A percentile compares a stretch with the other conserved stretches of the same genome.
phyloP scores from a whole-genome alignment of 176 grass and related monocot genomes.

The Carex parvula region DNA sequence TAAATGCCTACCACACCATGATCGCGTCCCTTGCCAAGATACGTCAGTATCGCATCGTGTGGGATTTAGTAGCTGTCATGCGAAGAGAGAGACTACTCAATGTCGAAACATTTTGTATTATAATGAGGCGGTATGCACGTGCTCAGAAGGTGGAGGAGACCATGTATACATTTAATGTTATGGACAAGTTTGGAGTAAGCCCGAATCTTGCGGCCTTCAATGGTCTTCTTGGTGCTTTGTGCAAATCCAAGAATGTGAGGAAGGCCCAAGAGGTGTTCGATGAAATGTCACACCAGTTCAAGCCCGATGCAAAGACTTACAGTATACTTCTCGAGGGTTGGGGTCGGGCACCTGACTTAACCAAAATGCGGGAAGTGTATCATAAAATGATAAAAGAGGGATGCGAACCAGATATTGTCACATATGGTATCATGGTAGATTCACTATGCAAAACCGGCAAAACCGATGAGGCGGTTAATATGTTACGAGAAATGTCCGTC shows the following conservation, averaged over 20 bases:
- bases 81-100: constrained; percentile 53
- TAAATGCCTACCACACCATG: constrained; percentile 72
- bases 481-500: constrained; percentile 63
- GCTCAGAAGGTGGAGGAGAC: constrained; percentile 76
- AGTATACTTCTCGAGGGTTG: constrained; percentile 97
- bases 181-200: constrained; percentile 67
- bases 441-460: constrained; percentile 71
- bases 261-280: constrained; percentile 89
- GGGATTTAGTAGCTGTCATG: constrained; percentile 73
- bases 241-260: constrained; percentile 88
- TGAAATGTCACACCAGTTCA: constrained; percentile 52
- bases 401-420: constrained; percentile 84
- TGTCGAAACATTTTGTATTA: constrained; percentile 81
- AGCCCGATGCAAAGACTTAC: constrained; percentile 78
- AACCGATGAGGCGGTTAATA: constrained; percentile 61
- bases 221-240: constrained; percentile 60
- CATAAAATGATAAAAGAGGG: constrained; percentile 53
- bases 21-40: constrained; percentile 76
- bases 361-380: constrained; percentile 84
- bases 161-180: constrained; percentile 80
- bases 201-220: constrained; percentile 63
- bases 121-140: constrained; percentile 87
- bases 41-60: constrained; percentile 89
- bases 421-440: constrained; percentile 94
- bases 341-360: constrained; percentile 81